Evolutionary conservation across 192 early-diverging fungal species (phyloP), one percentile per base, ranked within the genome.

Genomic region (Glomus cerebriforme): DNA sequence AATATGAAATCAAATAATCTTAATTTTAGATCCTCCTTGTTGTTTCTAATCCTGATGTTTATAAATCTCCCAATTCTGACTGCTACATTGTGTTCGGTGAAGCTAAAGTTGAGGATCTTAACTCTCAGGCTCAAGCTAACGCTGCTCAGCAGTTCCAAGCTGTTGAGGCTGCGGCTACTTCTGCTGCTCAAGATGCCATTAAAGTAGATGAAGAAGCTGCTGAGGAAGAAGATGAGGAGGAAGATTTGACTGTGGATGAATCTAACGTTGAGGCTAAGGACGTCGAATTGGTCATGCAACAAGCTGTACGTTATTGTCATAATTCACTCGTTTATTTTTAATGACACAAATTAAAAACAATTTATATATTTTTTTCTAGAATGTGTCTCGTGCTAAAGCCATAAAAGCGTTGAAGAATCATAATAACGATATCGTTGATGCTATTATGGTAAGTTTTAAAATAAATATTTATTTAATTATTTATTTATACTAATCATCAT

Each of bases 41-140:
- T 81, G 92, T 99, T 83, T 83, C 90, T 81, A 85, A 91, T 79
- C 95, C 98, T 60, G 97, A 97, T 81, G 98, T 99, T 72, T 98
- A 92, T 93, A 96, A 93, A 89, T 92, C 89, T 82, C 82, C 89
- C 70, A 90, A 88, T 88, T 93, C 92, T 79, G 96, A 97, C 83
- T 96, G 95, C 77, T 95, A 96, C 91, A 92, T 98, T 79, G 95
- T 99, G 73, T 98, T 98, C 83, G 98, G 97, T 85, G 96, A 98
- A 88, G 93, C 94, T 67, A 91, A 93, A 81, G 85, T 92, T 68
- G 96, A 97, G 83, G 95, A 99, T 87, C 65, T 93, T 78, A 92
- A 86, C 84, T 85, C 90, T 78, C 89, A 91, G 86, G 89, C 92
- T 75, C 92, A 94, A 85, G 84, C 85, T 78, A 86, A 89, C 75